These are phyloP conservation scores for Straminergon stramineum DNA, from an alignment of 225 moss, liverwort and hornwort genomes.

Conservation along the genomic window DNA sequence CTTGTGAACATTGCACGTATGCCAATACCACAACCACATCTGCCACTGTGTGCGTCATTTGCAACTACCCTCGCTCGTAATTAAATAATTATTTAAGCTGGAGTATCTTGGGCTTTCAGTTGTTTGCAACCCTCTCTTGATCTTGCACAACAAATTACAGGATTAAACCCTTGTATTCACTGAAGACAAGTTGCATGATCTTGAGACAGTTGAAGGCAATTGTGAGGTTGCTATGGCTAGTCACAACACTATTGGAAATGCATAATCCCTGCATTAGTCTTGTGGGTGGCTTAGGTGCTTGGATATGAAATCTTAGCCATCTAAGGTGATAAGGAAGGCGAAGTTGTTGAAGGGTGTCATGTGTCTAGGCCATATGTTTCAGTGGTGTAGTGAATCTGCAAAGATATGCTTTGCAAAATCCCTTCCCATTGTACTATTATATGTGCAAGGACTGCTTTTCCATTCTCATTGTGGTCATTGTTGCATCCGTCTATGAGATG, in stretches of 20 bases:
- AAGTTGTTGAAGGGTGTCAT: neutral
- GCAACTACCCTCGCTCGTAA: conserved; percentile 49
- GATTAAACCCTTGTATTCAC: neutral
- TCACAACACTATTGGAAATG: conserved; percentile 4
- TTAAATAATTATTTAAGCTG: neutral
- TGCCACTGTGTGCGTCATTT: conserved; percentile 42
- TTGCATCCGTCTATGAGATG: neutral
- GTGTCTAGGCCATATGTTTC: conserved; percentile 15
- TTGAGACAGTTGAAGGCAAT: neutral
- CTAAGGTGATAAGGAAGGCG: conserved; percentile 1
- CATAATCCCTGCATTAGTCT: conserved; percentile 1
- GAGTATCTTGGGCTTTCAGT: neutral
- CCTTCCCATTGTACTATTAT: neutral
- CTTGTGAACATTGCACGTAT: conserved; percentile 64
- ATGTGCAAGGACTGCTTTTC: neutral
- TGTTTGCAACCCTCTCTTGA: neutral
- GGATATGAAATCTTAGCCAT: conserved; percentile 17
- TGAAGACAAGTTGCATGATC: neutral
- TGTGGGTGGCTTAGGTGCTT: conserved; percentile 2
- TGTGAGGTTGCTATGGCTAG: conserved; percentile 7
- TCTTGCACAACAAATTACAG: neutral
- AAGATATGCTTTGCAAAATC: neutral
- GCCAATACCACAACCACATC: conserved; percentile 43
- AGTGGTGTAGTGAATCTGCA: neutral
- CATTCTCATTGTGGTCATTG: neutral